Evolutionary conservation across 1,284 basidiomycete species (phyloP).

Genomic region (Paramarasmius palmivorus): DNA sequence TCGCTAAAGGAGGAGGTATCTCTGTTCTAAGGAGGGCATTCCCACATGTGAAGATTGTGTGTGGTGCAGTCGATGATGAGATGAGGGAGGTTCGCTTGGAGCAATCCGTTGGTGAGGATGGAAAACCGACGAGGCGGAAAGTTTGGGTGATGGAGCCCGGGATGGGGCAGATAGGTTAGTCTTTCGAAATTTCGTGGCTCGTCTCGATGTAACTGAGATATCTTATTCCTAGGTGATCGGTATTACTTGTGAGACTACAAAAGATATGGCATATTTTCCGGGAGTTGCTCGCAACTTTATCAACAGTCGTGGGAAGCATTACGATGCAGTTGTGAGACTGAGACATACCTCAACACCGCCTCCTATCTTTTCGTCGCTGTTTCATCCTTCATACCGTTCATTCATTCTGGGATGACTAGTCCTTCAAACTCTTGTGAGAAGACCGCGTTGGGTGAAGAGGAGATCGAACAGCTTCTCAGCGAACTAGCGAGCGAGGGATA

Average conservation of each 20-base stretch:
- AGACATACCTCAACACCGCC: too few relatives aligned
- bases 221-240: constrained; percentile 34
- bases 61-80: constrained; percentile 77
- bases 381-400: too few relatives aligned
- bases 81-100: constrained; percentile 74
- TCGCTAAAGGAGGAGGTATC: constrained; percentile 79
- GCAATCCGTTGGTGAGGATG: constrained; percentile 40
- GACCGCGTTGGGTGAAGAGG: too few relatives aligned
- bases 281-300: too few relatives aligned
- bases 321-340: too few relatives aligned
- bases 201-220: neutral
- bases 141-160: constrained; percentile 80
- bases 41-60: constrained; percentile 79
- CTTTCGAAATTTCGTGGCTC: constrained; percentile 18
- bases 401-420: too few relatives aligned
- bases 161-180: constrained; percentile 76
- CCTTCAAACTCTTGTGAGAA: too few relatives aligned
- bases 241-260: constrained; percentile 38
- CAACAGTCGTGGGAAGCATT: too few relatives aligned
- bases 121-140: constrained; percentile 53
- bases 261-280: too few relatives aligned
- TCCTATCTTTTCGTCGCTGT: too few relatives aligned
- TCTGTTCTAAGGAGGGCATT: constrained; percentile 81
- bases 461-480: too few relatives aligned
- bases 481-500: too few relatives aligned